Evolutionary conservation across 441 rosid species (phyloP), one percentile per base, ranked within the genome.

Genomic region (Theobroma grandiflorum): DNA sequence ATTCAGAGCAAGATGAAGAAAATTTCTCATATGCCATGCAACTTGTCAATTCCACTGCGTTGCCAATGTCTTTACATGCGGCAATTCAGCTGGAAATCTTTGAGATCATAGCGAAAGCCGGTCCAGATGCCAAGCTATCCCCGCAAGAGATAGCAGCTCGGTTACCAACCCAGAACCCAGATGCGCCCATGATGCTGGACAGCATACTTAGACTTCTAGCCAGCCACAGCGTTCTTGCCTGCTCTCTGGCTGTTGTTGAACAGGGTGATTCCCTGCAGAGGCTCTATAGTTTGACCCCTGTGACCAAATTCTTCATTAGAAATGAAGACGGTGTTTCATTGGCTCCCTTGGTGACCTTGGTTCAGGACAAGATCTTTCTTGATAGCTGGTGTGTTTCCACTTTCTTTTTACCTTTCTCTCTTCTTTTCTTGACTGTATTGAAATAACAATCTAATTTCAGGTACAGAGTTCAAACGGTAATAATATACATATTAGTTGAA

Each of bases 241-340:
- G 74, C 58, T 31, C 59, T 42, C 22, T 70, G 42, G 74, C 14
- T 35, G 74, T 14, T 3, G 74, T 49, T 9, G 57, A 26, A 6
- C 7, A 45, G 40, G 57, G 12, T 45, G 8, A 26, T 49, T 38
- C 14, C 18, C 6, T 6, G 49, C 49, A 8, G 20, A 70, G 58
- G 74, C 22, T 70, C 12, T 70, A 70, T 16, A 49, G 74, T 16
- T 70, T 70, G 74, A 8, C 42, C 22, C 22, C 57, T 0, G 74
- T 63, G 20, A 45, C 71, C 26, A 33, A 61, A 47, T 75, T 61
- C 61, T 76, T 49, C 14, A 62, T 33, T 3, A 43, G 22, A 0
- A 63, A 63, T 76, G 79, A 63, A 33, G 71, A 76, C 8, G 79
- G 79, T 12, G 49, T 49, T 6, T 62, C 72, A 1, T 33, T 76